Evolutionary conservation across 2,329 filamentous ascomycete species (phyloP).

Genomic region (Alternaria incomplexa): DNA sequence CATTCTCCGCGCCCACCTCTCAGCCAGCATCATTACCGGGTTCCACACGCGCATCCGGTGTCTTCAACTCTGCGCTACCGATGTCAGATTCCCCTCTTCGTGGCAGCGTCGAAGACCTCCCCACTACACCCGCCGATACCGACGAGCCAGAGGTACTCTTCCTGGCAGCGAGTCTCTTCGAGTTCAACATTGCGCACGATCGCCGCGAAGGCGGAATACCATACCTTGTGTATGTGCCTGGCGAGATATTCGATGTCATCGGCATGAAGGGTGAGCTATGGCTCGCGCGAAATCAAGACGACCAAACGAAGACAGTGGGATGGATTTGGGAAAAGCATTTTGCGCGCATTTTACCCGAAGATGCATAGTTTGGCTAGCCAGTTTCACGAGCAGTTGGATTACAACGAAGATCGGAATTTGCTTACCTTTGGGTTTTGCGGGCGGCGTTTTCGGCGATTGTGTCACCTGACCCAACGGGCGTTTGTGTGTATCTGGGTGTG

Average conservation of each 20-base stretch:
- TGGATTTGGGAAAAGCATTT: slow-evolving; percentile 99
- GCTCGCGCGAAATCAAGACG: slow-evolving; percentile 97
- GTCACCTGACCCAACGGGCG: background rate
- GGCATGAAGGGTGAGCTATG: slow-evolving; percentile 97
- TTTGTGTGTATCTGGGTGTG: background rate
- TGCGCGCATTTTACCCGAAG: slow-evolving; percentile 50
- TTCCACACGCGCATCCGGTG: slow-evolving; percentile 67
- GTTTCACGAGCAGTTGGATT: background rate
- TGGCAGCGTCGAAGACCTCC: slow-evolving; percentile 30
- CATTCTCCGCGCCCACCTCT: slow-evolving; percentile 24
- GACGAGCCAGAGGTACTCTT: slow-evolving; percentile 79
- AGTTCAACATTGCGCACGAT: slow-evolving; percentile 94
- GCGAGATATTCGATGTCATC: slow-evolving; percentile 77
- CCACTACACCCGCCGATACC: slow-evolving; percentile 50
- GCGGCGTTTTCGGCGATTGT: slow-evolving; percentile 1
- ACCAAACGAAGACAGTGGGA: slow-evolving; percentile 76
- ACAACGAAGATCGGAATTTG: background rate
- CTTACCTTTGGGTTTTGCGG: background rate
- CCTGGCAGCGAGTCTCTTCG: slow-evolving; percentile 90
- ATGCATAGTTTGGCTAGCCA: slow-evolving; percentile 21
- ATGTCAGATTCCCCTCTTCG: slow-evolving; percentile 65
- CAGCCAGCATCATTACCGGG: slow-evolving; percentile 34
- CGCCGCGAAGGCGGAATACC: slow-evolving; percentile 94
- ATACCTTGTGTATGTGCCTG: slow-evolving; percentile 92
- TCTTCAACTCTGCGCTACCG: slow-evolving; percentile 88